Evolutionary conservation across 2,329 filamentous ascomycete genomes (phyloP), one percentile per base, ranked within the genome.

Genomic region (Calonectria pseudoturangicola): DNA sequence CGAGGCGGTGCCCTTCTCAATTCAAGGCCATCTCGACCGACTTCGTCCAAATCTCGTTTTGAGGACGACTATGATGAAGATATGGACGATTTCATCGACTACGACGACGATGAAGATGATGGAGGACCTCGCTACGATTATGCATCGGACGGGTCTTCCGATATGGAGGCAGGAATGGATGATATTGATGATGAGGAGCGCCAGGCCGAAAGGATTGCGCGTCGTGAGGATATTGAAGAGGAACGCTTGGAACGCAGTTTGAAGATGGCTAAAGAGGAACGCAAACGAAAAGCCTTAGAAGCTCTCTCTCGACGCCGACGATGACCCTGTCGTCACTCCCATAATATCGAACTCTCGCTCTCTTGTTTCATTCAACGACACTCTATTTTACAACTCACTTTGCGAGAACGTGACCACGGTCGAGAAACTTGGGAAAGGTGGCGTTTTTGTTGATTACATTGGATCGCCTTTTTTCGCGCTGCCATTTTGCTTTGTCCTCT

Each of bases 111-210:
- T 0, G 89, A 90, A 15, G 85, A 83, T 6, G 86, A 88, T 0
- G 83, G 81, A 2, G 82, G 75, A 15, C 85, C 83, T 39, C 83
- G 84, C 7, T 88, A 89, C 73, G 87, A 87, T 60, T 93, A 94
- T 75, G 89, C 86, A 3, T 92, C 91, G 0, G 93, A 93, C 68
- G 91, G 82, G 7, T 93, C 92, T 6, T 94, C 93, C 7, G 94
- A 95, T 78, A 95, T 95, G 93, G 93, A 95, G 82, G 94, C 93
- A 2, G 93, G 93, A 41, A 82, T 93, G 45, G 92, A 92, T 73
- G 93, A 95, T 77, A 90, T 96, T 66, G 93, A 95, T 73, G 86
- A 89, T 43, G 94, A 96, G 82, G 94, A 96, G 81, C 85, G 87
- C 58, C 81, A 85, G 63, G 93, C 93, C 2, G 89, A 92, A 72